Evolutionary conservation across 208 protist genomes (phyloP), one percentile per base, ranked within the genome.

Genomic region (Trypanosoma avium): DNA sequence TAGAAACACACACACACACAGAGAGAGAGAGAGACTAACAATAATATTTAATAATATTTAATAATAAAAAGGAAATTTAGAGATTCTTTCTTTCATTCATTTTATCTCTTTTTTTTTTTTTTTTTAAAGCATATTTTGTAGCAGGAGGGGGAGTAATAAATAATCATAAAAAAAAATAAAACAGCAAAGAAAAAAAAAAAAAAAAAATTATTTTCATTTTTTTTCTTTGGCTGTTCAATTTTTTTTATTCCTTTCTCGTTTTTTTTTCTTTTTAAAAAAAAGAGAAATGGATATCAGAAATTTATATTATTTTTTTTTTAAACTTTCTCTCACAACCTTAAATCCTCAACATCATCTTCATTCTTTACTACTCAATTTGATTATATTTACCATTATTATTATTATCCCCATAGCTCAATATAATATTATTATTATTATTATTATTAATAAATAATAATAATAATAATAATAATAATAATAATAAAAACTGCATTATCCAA

Each of bases 111-210:
- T 38, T 10, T 38, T n/a, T 8, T 35, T 49, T 29, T 50, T 52
- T 15, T 22, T 27, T n/a, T n/a, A n/a, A n/a, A n/a, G n/a, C n/a
- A n/a, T n/a, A n/a, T n/a, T n/a, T n/a, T n/a, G n/a, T n/a, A n/a
- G n/a, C n/a, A n/a, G n/a, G n/a, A n/a, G n/a, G n/a, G n/a, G n/a
- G n/a, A n/a, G n/a, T n/a, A n/a, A 33, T 61, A 13, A 64, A 43
- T 53, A 54, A 6, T 63, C 47, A 63, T 17, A 54, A 29, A 54
- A 13, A 40, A 17, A 5, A 5, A 38, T 9, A n/a, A 36, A 22
- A 19, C 21, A 32, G 9, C 13, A 63, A 49, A 27, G 5, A 63
- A 49, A 27, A 33, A 63, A 38, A 63, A 49, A 50, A 1, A 63
- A 38, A 50, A 46, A 40, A 49, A 30, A 30, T 2, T 15, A 52